Conservation (phyloP, 352 stramenopile genomes). For the Globisporangium cylindrosporum region DNA sequence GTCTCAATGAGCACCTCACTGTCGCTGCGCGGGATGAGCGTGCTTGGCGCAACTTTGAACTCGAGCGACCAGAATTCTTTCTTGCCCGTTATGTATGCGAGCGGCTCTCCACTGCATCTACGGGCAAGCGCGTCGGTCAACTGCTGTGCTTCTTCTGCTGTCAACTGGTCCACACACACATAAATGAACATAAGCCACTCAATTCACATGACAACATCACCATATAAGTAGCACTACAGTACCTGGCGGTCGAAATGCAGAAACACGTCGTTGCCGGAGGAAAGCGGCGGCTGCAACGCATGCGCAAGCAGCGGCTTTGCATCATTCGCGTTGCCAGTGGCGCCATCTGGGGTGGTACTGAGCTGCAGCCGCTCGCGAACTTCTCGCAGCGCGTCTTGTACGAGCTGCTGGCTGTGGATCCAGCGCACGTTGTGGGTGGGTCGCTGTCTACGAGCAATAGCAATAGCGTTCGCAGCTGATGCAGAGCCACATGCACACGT, state of each 20-base stretch:
- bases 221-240: neutral
- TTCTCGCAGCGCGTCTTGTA: constrained; percentile 13
- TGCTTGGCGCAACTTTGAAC: constrained; percentile 50
- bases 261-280: constrained; percentile 51
- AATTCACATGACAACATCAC: neutral
- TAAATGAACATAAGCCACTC: neutral
- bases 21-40: constrained; percentile 78
- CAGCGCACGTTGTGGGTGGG: neutral
- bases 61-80: constrained; percentile 81
- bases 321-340: constrained; percentile 20
- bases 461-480: neutral
- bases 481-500: neutral
- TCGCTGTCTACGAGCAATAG: neutral
- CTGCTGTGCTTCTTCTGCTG: constrained; percentile 24
- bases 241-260: constrained; percentile 49
- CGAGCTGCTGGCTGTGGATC: constrained; percentile 13
- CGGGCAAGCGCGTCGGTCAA: constrained; percentile 26
- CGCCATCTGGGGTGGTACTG: constrained; percentile 1
- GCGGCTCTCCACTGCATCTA: constrained; percentile 44
- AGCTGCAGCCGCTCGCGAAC: constrained; percentile 12
- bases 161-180: constrained; percentile 24
- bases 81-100: constrained; percentile 62
- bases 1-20: constrained; percentile 81
- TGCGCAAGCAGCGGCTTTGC: constrained; percentile 58
- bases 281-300: constrained; percentile 37